phyloP scores from a whole-genome alignment of 208 protist species.

The Strigomonas culicis region DNA sequence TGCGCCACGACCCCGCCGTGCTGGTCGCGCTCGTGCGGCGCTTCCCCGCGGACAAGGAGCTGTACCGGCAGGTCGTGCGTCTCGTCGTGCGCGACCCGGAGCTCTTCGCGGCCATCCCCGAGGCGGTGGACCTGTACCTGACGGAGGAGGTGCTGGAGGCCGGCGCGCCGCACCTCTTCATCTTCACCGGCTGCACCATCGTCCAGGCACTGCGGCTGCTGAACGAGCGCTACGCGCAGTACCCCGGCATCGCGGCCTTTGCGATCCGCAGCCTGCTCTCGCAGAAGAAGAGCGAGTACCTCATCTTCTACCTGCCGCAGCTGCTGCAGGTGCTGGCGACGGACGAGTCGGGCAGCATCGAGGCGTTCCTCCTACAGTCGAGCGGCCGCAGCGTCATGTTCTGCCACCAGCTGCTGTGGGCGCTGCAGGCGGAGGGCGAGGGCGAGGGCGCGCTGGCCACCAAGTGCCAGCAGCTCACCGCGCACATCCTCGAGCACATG shows the following conservation, averaged over 20 bases:
- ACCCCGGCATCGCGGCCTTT: slow-evolving; percentile 52
- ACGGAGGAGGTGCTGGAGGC: slow-evolving; percentile 52
- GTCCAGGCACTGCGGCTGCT: slow-evolving; percentile 70
- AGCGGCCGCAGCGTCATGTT: slow-evolving; percentile 66
- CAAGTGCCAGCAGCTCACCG: slow-evolving; percentile 37
- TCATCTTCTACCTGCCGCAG: slow-evolving; percentile 91
- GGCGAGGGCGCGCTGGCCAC: slow-evolving; percentile 35
- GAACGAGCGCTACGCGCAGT: slow-evolving; percentile 40
- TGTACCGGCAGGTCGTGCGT: slow-evolving; percentile 27
- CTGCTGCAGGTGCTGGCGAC: slow-evolving; percentile 75
- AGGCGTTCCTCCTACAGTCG: slow-evolving; percentile 52
- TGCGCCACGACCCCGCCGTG: slow-evolving; percentile 55
- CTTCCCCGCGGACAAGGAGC: slow-evolving; percentile 45
- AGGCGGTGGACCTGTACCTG: slow-evolving; percentile 70
- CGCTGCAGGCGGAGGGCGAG: slow-evolving; percentile 68
- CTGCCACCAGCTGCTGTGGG: slow-evolving; percentile 86
- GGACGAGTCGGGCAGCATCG: slow-evolving; percentile 53
- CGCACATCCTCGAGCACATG: slow-evolving; percentile 32
- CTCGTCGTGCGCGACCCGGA: slow-evolving; percentile 45
- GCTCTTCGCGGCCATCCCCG: slow-evolving; percentile 45
- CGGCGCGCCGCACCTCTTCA: slow-evolving; percentile 52
- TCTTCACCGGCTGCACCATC: slow-evolving; percentile 67
- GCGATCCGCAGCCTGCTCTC: slow-evolving; percentile 77
- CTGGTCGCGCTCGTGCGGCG: slow-evolving; percentile 61
- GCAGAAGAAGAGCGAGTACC: slow-evolving; percentile 59